phyloP scores from a whole-genome alignment of 805 yeast genomes.

The Sugiyamaella smithiae region DNA sequence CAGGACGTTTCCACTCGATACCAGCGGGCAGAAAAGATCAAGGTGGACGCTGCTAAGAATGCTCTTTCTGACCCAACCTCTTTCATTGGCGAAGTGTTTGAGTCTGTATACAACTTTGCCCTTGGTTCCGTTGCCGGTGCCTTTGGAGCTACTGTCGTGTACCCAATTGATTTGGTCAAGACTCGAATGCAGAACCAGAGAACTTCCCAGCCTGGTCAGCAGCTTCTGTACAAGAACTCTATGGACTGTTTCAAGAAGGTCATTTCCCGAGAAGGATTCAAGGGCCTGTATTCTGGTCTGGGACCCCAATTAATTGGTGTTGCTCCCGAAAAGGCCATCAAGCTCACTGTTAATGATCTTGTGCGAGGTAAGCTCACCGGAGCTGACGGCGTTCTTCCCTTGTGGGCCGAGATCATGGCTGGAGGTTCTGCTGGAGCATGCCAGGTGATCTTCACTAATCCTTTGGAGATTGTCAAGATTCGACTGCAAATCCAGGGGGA shows the following conservation, averaged over 20 bases:
- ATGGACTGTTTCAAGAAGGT: slow-evolving; percentile 83
- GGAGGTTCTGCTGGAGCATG: slow-evolving; percentile 97
- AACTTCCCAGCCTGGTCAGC: slow-evolving; percentile 49
- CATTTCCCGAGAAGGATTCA: slow-evolving; percentile 68
- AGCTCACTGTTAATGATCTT: slow-evolving; percentile 88
- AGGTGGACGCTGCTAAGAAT: slow-evolving; percentile 40
- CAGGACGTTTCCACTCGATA: slow-evolving; percentile 36
- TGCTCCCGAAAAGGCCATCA: slow-evolving; percentile 97
- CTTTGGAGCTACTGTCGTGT: slow-evolving; percentile 96
- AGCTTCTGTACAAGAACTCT: slow-evolving; percentile 66
- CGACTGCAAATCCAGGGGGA: slow-evolving; percentile 93
- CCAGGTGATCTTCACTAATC: slow-evolving; percentile 94
- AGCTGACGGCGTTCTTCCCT: slow-evolving; percentile 43
- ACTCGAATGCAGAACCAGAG: slow-evolving; percentile 98
- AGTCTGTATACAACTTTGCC: slow-evolving; percentile 80
- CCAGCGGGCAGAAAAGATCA: slow-evolving; percentile 31
- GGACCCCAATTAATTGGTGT: slow-evolving; percentile 95
- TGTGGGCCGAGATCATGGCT: slow-evolving; percentile 70
- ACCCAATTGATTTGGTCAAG: slow-evolving; percentile 93
- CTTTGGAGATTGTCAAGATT: slow-evolving; percentile 92
- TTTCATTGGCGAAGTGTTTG: slow-evolving; percentile 63
- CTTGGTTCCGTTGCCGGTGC: slow-evolving; percentile 96
- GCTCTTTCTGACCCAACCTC: slow-evolving; percentile 37
- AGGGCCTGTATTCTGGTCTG: slow-evolving; percentile 87
- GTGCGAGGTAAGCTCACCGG: slow-evolving; percentile 72